phyloP scores from a whole-genome alignment of 1,139 yeast species.

The Diutina catenulata region DNA sequence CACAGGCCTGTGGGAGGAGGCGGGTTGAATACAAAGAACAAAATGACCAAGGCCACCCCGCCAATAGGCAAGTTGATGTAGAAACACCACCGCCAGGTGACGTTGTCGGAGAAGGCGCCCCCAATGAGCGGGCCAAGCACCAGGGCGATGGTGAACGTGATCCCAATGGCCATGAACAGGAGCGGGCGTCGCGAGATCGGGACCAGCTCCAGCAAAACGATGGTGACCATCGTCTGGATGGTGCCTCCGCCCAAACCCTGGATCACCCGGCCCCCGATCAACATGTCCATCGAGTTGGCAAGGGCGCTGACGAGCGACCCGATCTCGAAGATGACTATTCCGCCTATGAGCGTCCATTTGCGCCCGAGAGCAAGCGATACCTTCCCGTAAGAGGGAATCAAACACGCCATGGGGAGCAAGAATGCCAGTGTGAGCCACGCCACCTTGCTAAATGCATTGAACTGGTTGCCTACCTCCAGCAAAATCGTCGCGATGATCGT shows the following conservation, averaged over 20 bases:
- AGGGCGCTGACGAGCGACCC: slow-evolving; percentile 56
- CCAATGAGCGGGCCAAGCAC: slow-evolving; percentile 59
- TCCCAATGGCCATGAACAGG: slow-evolving; percentile 36
- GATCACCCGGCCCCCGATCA: slow-evolving; percentile 60
- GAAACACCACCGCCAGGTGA: slow-evolving; percentile 73
- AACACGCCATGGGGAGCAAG: slow-evolving; percentile 45
- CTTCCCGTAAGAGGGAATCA: slow-evolving; percentile 52
- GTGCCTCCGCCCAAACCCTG: slow-evolving; percentile 73
- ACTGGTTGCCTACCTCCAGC: slow-evolving; percentile 42
- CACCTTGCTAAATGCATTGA: slow-evolving; percentile 39
- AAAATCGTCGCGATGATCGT: slow-evolving; percentile 53
- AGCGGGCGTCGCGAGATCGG: slow-evolving; percentile 48
- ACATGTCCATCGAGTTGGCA: slow-evolving; percentile 42
- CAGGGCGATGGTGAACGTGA: slow-evolving; percentile 43
- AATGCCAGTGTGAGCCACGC: slow-evolving; percentile 57
- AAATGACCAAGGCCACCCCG: slow-evolving; percentile 37
- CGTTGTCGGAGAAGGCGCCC: slow-evolving; percentile 47
- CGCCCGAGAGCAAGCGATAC: slow-evolving; percentile 52
- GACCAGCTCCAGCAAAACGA: slow-evolving; percentile 49
- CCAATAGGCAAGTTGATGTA: slow-evolving; percentile 63
- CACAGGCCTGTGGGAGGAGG: slow-evolving; percentile 34
- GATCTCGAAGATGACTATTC: slow-evolving; percentile 43
- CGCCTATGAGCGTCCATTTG: slow-evolving; percentile 35
- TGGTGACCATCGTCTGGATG: slow-evolving; percentile 44
- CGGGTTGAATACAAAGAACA: slow-evolving; percentile 43